Evolutionary conservation across 345 rosid species (phyloP).

Genomic region (Citrus maxima): DNA sequence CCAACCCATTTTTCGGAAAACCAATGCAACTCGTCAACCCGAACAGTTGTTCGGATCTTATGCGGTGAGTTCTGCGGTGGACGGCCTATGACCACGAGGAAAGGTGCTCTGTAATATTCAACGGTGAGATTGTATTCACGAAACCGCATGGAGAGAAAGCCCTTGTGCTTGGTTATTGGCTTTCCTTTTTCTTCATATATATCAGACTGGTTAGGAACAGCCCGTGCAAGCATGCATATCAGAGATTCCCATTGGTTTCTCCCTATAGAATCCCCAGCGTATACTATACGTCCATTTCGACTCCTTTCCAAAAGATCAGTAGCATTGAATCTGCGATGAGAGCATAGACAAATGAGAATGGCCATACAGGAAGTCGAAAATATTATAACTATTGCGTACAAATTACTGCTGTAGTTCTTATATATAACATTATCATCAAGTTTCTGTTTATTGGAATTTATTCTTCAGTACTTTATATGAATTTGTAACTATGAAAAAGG

Average conservation of each 20-base stretch:
- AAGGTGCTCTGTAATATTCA: constrained; percentile 80
- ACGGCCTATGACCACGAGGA: constrained; percentile 52
- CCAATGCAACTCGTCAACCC: constrained; percentile 68
- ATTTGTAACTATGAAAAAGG: no score
- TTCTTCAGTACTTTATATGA: no score
- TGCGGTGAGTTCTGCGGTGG: constrained; percentile 48
- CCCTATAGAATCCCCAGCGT: constrained; percentile 87
- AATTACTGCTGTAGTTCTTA: no score
- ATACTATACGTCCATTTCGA: constrained; percentile 71
- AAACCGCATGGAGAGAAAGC: constrained; percentile 78
- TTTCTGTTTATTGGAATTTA: no score
- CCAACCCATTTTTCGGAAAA: constrained; percentile 58
- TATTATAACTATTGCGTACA: no score
- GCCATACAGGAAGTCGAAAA: background rate
- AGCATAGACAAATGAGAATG: background rate
- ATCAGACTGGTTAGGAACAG: constrained; percentile 50
- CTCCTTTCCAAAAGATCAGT: constrained; percentile 65
- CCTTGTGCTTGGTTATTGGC: constrained; percentile 78
- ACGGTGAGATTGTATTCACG: constrained; percentile 64
- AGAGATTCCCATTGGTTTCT: constrained; percentile 95
- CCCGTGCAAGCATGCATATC: constrained; percentile 66
- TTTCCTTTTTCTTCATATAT: constrained; percentile 68
- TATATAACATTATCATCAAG: no score
- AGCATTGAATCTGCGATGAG: constrained; percentile 59
- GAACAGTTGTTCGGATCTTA: constrained; percentile 39